Evolutionary conservation across 139 green algal species (phyloP).

Genomic region (Chlorella sorokiniana): DNA sequence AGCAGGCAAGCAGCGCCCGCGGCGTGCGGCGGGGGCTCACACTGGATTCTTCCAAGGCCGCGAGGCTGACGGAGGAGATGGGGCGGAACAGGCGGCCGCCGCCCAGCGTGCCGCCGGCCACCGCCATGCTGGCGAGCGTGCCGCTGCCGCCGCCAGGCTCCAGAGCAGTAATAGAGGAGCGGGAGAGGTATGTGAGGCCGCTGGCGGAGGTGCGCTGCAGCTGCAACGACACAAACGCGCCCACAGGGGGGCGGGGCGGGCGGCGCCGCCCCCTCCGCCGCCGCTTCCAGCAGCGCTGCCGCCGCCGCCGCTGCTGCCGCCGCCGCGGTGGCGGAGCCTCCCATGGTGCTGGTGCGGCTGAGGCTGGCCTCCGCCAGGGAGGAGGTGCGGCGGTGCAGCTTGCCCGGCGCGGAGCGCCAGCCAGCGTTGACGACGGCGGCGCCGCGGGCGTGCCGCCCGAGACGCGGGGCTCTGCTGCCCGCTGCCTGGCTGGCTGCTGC

Average conservation of each 20-base stretch:
- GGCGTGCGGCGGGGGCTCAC: not conserved
- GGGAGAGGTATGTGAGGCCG: not conserved
- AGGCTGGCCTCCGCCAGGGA: not conserved
- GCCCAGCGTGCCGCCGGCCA: not conserved
- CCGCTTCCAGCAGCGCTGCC: not conserved
- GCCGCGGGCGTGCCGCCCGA: not conserved
- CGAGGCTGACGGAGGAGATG: not conserved
- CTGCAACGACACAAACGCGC: no score
- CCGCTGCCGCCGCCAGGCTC: not conserved
- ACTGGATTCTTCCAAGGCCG: not conserved
- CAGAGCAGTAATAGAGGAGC: not conserved
- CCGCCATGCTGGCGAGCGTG: not conserved
- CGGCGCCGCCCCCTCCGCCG: not conserved
- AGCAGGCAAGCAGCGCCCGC: not conserved
- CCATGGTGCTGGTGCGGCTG: constrained; percentile 15
- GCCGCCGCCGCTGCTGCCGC: not conserved
- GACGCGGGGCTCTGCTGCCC: constrained; percentile 6
- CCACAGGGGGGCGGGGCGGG: not conserved
- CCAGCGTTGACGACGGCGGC: constrained; percentile 4
- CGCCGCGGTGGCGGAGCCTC: not conserved
- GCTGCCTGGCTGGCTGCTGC: constrained; percentile 23
- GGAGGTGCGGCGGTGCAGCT: constrained; percentile 12
- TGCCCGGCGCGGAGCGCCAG: constrained; percentile 23
- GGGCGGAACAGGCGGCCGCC: constrained; percentile 8
- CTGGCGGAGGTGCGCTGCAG: not conserved